Evolutionary conservation across 2,329 filamentous ascomycete species (phyloP).

Genomic region (Xylaria digitata): DNA sequence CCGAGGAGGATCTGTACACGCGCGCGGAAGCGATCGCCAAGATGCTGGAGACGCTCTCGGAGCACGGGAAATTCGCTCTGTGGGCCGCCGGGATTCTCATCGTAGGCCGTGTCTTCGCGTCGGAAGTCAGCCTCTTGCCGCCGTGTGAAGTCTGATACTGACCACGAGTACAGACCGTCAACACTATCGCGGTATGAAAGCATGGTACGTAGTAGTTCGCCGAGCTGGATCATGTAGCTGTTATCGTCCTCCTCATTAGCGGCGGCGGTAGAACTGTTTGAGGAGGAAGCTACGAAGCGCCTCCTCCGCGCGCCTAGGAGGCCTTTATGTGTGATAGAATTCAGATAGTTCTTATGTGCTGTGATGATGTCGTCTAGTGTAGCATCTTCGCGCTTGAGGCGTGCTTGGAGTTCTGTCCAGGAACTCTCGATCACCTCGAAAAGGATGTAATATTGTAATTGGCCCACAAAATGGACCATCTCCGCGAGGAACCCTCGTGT

Average conservation of each 20-base stretch:
- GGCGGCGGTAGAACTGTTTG: slow-evolving; percentile 50
- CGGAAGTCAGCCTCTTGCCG: slow-evolving; percentile 83
- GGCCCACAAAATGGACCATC: slow-evolving; percentile 98
- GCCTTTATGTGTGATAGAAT: slow-evolving; percentile 95
- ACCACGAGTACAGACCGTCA: slow-evolving; percentile 93
- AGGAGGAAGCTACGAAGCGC: slow-evolving; percentile 56
- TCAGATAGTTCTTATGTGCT: slow-evolving; percentile 90
- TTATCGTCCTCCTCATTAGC: slow-evolving; percentile 73
- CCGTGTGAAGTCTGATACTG: slow-evolving; percentile 90
- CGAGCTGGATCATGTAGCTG: slow-evolving; percentile 88
- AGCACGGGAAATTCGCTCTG: slow-evolving; percentile 76
- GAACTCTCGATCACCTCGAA: slow-evolving; percentile 98
- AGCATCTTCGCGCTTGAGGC: slow-evolving; percentile 84
- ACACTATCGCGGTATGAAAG: slow-evolving; percentile 92
- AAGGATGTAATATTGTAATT: slow-evolving; percentile 97
- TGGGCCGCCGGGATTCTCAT: slow-evolving; percentile 67
- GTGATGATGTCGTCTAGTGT: slow-evolving; percentile 95
- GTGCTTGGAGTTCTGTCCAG: slow-evolving; percentile 89
- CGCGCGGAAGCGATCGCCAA: slow-evolving; percentile 80
- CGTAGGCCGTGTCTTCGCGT: slow-evolving; percentile 42
- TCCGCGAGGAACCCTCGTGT: slow-evolving; percentile 91
- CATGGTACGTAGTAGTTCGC: slow-evolving; percentile 94
- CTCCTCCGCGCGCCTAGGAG: slow-evolving; percentile 78
- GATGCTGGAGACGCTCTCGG: slow-evolving; percentile 75
- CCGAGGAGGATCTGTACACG: slow-evolving; percentile 85